These are phyloP conservation scores for Sphaerulina populicola DNA, from an alignment of 2,329 filamentous ascomycete species.

Conservation along the genomic window DNA sequence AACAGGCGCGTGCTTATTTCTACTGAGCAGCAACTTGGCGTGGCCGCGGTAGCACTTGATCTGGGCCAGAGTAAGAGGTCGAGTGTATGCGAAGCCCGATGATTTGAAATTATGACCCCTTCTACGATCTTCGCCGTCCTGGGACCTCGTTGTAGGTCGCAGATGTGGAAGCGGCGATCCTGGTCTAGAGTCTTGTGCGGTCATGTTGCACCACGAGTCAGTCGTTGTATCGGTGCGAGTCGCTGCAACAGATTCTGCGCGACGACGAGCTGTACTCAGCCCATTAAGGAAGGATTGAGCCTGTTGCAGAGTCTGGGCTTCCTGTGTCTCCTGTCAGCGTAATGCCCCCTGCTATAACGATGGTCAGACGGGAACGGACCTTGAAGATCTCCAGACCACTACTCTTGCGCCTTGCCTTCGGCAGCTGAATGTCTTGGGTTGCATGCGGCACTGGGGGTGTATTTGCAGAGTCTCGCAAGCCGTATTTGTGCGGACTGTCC, in stretches of 20 bases:
- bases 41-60: constrained; percentile 29
- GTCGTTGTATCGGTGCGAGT: constrained; percentile 10
- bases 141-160: constrained; percentile 6
- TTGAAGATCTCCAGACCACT: constrained; percentile 32
- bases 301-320: constrained; percentile 30
- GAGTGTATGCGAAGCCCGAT: constrained; percentile 29
- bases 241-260: constrained; percentile 23
- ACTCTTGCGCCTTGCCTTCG: constrained; percentile 27
- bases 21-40: constrained; percentile 22
- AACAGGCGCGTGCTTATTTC: constrained; percentile 29
- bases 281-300: constrained; percentile 31
- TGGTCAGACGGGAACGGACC: constrained; percentile 11
- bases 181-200: constrained; percentile 6
- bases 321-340: constrained; percentile 19
- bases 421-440: constrained; percentile 17
- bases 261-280: constrained; percentile 28
- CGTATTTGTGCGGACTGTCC: constrained; percentile 33
- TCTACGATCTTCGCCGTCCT: constrained; percentile 21
- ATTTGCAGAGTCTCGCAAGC: constrained; percentile 29
- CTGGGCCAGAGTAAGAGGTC: constrained; percentile 25
- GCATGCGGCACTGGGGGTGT: constrained; percentile 26
- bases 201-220: constrained; percentile 10
- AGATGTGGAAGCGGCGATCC: constrained; percentile 18
- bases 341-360: neutral
- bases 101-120: constrained; percentile 29